phyloP scores from a whole-genome alignment of 2,329 filamentous ascomycete species.

The Calonectria montana region DNA sequence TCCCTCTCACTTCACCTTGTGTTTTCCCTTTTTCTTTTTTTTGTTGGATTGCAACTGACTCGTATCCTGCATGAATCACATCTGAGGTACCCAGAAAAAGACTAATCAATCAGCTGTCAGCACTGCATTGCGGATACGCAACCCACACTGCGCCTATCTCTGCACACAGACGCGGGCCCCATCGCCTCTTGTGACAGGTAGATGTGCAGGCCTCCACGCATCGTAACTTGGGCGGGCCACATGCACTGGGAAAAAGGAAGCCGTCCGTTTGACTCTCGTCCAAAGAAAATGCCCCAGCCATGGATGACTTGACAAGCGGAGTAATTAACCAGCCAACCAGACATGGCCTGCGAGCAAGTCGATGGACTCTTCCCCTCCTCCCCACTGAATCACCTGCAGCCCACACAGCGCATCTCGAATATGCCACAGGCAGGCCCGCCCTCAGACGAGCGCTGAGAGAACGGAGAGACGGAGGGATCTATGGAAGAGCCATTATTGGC shows the following conservation, averaged over 20 bases:
- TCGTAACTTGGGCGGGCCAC: neutral
- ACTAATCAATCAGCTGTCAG: neutral
- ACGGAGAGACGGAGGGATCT: conserved; percentile 9
- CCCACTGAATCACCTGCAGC: conserved; percentile 39
- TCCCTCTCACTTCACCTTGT: too few relatives aligned
- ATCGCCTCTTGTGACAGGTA: conserved; percentile 2
- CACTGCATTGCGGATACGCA: neutral
- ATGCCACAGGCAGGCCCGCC: conserved; percentile 30
- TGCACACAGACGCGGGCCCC: conserved; percentile 18
- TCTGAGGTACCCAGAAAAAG: conserved; percentile 25
- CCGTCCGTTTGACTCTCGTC: neutral
- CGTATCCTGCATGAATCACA: conserved; percentile 43
- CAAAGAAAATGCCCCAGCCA: neutral
- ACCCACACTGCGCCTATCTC: neutral
- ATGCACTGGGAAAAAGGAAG: neutral
- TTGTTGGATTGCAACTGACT: conserved; percentile 29
- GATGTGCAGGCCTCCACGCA: neutral
- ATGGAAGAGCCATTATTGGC: conserved; percentile 18
- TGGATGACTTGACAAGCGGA: neutral
- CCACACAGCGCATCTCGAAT: conserved; percentile 25
- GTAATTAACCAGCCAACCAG: conserved; percentile 5
- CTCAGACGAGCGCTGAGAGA: conserved; percentile 19
- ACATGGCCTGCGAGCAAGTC: neutral
- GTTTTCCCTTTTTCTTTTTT: neutral
- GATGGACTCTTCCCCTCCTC: conserved; percentile 11